Base-by-base conservation (phyloP, 2,329 filamentous ascomycete genomes). In the Aureobasidium sp. region DNA sequence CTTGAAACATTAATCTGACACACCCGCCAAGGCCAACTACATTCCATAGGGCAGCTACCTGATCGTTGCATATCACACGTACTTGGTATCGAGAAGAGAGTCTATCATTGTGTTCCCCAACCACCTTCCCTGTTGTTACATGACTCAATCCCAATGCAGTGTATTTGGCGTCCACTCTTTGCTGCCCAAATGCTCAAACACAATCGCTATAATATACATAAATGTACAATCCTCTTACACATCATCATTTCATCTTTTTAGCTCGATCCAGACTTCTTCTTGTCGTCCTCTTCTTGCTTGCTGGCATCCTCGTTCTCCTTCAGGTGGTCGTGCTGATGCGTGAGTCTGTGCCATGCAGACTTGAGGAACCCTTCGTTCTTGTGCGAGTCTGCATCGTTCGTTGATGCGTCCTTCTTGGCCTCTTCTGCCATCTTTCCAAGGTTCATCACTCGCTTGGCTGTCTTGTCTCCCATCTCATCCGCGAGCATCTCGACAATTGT, bases 401-500 rank as follows among this genome's bases (percentile, higher is more conserved):
- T 46, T 4, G 26, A 63, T 26, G 41, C 37, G 1, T 63, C 55
- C 29, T 62, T 48, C 41, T 57, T 44, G 20, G 62, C 51, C 29
- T 55, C 44, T 26, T 47, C 59, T 50, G 73, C 85, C 62, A 80
- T 79, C 70, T 78, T 79, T 60, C 75, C 77, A 42, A 96, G 79
- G 71, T 95, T 93, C 91, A 99, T 97, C 62, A 96, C 85, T 50
- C 94, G 84, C 78, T 90, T 94, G 37, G 94, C 94, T 32, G 85
- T 90, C 79, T 92, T 91, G 76, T 99, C 94, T 42, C 84, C 87
- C 86, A 99, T 88, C 78, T 99, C 94, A 70, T 99, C 92, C 7
- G 94, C 94, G 66, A 99, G 84, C 85, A 97, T 93, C 78, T 99
- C 94, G 48, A 96, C 78, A 63, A 99, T 89, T 0, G 90, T 95